Evolutionary conservation across 257 asterid genomes (phyloP).

Genomic region (Salvia rosmarinus): DNA sequence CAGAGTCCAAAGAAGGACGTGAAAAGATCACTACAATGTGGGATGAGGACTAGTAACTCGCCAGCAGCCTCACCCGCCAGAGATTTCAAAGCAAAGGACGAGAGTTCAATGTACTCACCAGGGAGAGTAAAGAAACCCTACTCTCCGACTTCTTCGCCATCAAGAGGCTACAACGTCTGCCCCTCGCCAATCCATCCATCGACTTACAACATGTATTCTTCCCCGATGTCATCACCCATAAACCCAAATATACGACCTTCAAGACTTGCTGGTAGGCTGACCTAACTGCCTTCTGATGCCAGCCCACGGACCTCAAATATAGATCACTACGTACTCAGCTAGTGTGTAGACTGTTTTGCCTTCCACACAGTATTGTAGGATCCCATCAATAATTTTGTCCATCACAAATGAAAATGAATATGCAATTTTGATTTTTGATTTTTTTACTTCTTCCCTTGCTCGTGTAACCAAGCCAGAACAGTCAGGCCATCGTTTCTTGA

Average conservation of each 20-base stretch:
- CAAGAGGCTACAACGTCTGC: constrained; percentile 22
- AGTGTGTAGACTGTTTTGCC: constrained; percentile 14
- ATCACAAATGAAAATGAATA: neutral
- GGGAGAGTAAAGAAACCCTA: constrained; percentile 26
- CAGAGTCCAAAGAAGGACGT: constrained; percentile 8
- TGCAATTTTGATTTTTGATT: neutral
- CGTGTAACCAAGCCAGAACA: constrained; percentile 2
- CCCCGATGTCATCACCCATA: neutral
- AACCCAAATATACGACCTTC: constrained; percentile 3
- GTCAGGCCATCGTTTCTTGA: neutral
- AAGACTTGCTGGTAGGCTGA: constrained; percentile 17
- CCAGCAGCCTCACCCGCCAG: constrained; percentile 50
- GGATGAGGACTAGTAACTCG: constrained; percentile 12
- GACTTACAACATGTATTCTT: neutral
- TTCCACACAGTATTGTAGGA: constrained; percentile 10
- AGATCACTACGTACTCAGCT: constrained; percentile 14
- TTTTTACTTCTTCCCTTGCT: neutral
- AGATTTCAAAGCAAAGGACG: constrained; percentile 31
- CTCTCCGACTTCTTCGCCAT: constrained; percentile 29
- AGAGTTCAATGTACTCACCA: constrained; percentile 47
- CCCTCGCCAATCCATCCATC: constrained; percentile 23
- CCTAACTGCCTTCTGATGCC: neutral
- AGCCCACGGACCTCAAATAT: neutral
- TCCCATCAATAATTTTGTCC: constrained; percentile 12
- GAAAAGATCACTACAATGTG: neutral